phyloP scores from a whole-genome alignment of 345 rosid species.

The Brassica cretica region DNA sequence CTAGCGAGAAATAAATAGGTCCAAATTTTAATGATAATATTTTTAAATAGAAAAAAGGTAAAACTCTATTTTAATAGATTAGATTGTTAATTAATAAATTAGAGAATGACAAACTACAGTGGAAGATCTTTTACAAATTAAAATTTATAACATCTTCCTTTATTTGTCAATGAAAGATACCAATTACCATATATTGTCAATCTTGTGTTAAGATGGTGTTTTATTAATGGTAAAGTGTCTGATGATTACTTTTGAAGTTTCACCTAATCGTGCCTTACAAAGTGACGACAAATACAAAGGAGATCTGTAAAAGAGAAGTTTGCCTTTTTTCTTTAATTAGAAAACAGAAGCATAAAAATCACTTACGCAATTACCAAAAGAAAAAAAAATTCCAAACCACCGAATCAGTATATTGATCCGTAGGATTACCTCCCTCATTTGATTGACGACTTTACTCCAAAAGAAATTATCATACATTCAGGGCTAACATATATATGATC shows the following conservation, averaged over 20 bases:
- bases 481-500: neutral
- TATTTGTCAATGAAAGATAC: neutral
- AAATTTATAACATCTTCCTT: neutral
- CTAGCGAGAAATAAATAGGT: no score
- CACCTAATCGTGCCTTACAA: constrained; percentile 82
- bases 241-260: constrained; percentile 60
- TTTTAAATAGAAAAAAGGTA: no score
- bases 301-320: constrained; percentile 45
- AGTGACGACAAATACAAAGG: constrained; percentile 85
- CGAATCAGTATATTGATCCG: neutral
- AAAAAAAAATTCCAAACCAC: neutral
- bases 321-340: constrained; percentile 22
- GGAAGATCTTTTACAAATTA: neutral
- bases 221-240: constrained; percentile 14
- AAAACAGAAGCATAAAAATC: neutral
- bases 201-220: neutral
- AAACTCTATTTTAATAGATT: no score
- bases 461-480: neutral
- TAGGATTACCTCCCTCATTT: neutral
- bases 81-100: neutral
- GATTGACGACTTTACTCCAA: neutral
- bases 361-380: neutral
- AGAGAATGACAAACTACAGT: neutral
- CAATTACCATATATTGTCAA: neutral
- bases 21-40: no score